Percentiles rank a stretch among this genome's conserved stretches.
These are phyloP conservation scores for Choanephora cucurbitarum DNA, from an alignment of 371 early-diverging fungal species.

Conservation along the genomic window DNA sequence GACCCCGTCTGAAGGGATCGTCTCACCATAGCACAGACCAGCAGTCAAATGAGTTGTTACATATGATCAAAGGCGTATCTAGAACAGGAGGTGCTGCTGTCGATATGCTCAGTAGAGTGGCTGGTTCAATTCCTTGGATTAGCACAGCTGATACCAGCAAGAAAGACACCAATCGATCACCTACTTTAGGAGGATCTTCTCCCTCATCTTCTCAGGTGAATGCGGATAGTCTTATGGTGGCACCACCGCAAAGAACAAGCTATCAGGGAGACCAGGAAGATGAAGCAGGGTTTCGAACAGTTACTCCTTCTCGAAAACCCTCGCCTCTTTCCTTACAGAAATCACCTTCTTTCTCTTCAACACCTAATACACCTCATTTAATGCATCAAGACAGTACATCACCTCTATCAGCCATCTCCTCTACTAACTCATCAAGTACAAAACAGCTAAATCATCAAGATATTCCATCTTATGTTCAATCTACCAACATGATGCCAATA, in stretches of 20 bases:
- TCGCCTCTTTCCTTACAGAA: constrained; percentile 4
- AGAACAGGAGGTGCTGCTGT: constrained; percentile 48
- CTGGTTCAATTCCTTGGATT: constrained; percentile 30
- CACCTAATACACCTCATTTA: not conserved
- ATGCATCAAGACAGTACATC: too few relatives aligned
- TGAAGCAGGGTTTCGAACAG: not conserved
- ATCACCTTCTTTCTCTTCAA: not conserved
- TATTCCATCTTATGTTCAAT: constrained; percentile 28
- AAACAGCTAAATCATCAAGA: constrained; percentile 21
- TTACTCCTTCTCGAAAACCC: constrained; percentile 2
- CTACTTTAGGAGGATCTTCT: not conserved
- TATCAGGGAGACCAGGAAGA: not conserved
- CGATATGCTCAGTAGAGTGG: constrained; percentile 43
- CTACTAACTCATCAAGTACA: constrained; percentile 6
- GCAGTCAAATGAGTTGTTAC: constrained; percentile 27
- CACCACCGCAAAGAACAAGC: too few relatives aligned
- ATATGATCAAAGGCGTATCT: constrained; percentile 41
- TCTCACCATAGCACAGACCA: not conserved
- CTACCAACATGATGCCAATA: not conserved
- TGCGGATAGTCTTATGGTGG: not conserved
- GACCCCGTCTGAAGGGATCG: constrained; percentile 46
- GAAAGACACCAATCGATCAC: not conserved
- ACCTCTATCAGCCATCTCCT: not conserved
- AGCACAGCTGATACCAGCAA: constrained; percentile 7
- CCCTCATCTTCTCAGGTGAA: not conserved